Conservation (phyloP, 805 yeast species). For the Nakazawaea molendinolei region DNA sequence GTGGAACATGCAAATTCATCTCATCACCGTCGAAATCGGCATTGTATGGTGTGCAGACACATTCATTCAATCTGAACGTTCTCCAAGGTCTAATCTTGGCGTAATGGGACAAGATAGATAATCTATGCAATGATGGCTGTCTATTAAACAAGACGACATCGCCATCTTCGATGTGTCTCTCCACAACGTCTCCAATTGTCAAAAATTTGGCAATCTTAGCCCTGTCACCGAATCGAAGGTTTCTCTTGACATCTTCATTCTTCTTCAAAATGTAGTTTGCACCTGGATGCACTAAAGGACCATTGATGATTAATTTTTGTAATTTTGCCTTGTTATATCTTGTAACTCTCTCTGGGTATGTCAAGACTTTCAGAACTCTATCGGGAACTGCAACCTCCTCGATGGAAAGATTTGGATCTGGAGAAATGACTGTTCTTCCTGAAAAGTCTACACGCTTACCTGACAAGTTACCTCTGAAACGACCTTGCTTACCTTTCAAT, state of each 20-base stretch:
- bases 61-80: slow-evolving; percentile 92
- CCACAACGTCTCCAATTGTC: slow-evolving; percentile 87
- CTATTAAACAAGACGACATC: slow-evolving; percentile 93
- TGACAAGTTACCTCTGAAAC: slow-evolving; percentile 95
- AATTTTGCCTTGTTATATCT: slow-evolving; percentile 77
- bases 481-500: slow-evolving; percentile 96
- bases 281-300: slow-evolving; percentile 91
- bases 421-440: slow-evolving; percentile 96
- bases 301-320: slow-evolving; percentile 67
- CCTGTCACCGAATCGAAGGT: slow-evolving; percentile 84
- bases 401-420: slow-evolving; percentile 91
- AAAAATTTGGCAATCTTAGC: slow-evolving; percentile 67
- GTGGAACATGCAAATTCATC: slow-evolving; percentile 98
- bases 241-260: slow-evolving; percentile 81
- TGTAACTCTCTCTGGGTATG: slow-evolving; percentile 93
- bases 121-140: slow-evolving; percentile 94
- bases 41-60: slow-evolving; percentile 98
- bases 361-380: slow-evolving; percentile 88
- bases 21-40: slow-evolving; percentile 99
- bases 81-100: slow-evolving; percentile 98
- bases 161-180: slow-evolving; percentile 95
- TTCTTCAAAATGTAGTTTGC: slow-evolving; percentile 86
- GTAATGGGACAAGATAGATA: slow-evolving; percentile 90
- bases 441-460: slow-evolving; percentile 99
- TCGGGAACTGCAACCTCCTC: slow-evolving; percentile 99